Conservation (phyloP, 2,329 filamentous ascomycete genomes). For the Pyricularia grisea region DNA sequence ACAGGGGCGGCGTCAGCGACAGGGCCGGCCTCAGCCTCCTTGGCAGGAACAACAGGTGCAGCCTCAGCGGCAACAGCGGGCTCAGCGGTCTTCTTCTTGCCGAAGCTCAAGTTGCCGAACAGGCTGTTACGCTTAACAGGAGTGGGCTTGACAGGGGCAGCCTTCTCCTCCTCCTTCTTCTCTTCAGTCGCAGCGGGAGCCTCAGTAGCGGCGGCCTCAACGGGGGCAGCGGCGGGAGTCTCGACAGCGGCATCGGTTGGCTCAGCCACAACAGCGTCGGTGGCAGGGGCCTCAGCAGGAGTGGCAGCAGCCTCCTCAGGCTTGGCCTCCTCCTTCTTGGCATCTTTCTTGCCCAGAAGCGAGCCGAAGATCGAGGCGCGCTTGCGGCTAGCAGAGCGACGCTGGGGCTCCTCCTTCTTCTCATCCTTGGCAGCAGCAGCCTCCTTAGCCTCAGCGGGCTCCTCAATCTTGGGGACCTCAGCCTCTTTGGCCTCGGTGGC, state of each 20-base stretch:
- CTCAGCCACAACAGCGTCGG: slow-evolving; percentile 24
- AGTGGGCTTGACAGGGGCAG: slow-evolving; percentile 19
- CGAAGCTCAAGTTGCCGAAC: slow-evolving; percentile 43
- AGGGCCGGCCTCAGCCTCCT: slow-evolving; percentile 32
- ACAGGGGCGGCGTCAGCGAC: slow-evolving; percentile 46
- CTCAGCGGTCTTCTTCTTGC: slow-evolving; percentile 48
- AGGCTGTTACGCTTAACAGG: slow-evolving; percentile 48
- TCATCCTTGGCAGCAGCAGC: slow-evolving; percentile 25
- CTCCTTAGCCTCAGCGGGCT: slow-evolving; percentile 17
- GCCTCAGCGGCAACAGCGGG: slow-evolving; percentile 30
- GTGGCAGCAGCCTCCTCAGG: slow-evolving; percentile 22
- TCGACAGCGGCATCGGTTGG: slow-evolving; percentile 22
- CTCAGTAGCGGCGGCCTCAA: slow-evolving; percentile 13
- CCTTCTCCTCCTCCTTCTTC: slow-evolving; percentile 14
- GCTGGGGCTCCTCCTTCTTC: slow-evolving; percentile 49
- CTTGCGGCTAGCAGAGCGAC: slow-evolving; percentile 56
- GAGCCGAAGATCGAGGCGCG: slow-evolving; percentile 53
- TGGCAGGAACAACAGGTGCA: slow-evolving; percentile 27
- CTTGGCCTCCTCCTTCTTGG: slow-evolving; percentile 28
- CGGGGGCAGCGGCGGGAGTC: slow-evolving; percentile 25
- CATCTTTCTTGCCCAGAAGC: slow-evolving; percentile 47
- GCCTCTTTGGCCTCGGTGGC: slow-evolving; percentile 23
- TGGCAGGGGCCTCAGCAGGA: slow-evolving; percentile 24
- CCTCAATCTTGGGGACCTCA: slow-evolving; percentile 14
- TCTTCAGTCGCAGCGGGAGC: neutral